Percentiles rank a stretch among this genome's conserved stretches.
These are phyloP conservation scores for Metschnikowia lachancei DNA, from an alignment of 805 yeast species.

Conservation along the genomic window DNA sequence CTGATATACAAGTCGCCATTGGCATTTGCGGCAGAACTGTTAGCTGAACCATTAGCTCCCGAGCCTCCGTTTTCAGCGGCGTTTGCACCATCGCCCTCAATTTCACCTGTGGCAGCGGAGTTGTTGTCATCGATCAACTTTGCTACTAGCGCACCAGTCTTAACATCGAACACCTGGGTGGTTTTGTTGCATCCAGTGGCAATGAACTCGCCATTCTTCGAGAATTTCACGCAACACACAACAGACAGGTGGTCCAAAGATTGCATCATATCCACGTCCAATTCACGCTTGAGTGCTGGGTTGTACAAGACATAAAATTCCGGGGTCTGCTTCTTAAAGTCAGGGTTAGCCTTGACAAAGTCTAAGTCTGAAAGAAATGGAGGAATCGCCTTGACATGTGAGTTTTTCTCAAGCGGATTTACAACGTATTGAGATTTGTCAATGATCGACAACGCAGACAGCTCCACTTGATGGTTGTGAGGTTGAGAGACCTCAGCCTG, in stretches of 20 bases:
- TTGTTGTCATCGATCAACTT: conserved; percentile 74
- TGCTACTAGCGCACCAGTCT: conserved; percentile 86
- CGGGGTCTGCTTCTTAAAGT: conserved; percentile 73
- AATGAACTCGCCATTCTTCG: conserved; percentile 83
- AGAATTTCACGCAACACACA: conserved; percentile 94
- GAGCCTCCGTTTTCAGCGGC: conserved; percentile 40
- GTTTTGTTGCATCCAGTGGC: conserved; percentile 98
- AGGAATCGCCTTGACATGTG: conserved; percentile 72
- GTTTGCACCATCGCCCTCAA: conserved; percentile 19
- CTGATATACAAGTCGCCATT: conserved; percentile 88
- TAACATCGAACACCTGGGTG: conserved; percentile 90
- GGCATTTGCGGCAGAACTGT: conserved; percentile 52
- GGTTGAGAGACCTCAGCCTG: neutral
- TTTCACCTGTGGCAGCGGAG: conserved; percentile 21
- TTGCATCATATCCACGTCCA: conserved; percentile 86
- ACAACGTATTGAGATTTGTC: conserved; percentile 44
- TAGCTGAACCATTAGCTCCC: conserved; percentile 26
- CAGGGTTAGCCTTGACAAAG: conserved; percentile 69
- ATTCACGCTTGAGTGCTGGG: conserved; percentile 63
- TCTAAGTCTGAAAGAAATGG: conserved; percentile 81
- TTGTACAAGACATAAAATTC: conserved; percentile 89
- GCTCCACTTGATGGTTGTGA: conserved; percentile 1
- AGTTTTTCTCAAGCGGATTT: conserved; percentile 44
- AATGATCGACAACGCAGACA: conserved; percentile 32
- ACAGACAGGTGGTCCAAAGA: conserved; percentile 91